Base-by-base conservation (phyloP, 2,329 filamentous ascomycete genomes). In the Raffaelea arxii region DNA sequence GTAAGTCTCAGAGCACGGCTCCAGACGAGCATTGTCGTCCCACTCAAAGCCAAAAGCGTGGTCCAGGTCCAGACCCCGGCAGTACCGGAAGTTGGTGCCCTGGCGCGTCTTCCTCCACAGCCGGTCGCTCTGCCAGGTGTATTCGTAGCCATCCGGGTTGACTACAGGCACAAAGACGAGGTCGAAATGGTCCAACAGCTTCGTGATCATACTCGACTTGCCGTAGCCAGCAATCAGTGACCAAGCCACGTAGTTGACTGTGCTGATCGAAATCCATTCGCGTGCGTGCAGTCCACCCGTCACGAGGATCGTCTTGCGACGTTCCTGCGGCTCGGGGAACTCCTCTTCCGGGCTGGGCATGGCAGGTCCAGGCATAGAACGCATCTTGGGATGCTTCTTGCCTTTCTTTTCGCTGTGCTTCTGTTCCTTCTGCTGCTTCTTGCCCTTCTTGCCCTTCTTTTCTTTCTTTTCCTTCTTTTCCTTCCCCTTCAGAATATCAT, bases 101-200 rank as follows among this genome's bases (percentile, higher is more conserved):
- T 97, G 91, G 42, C 88, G 75, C 48, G 92, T 94, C 67, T 97
- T 98, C 58, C 91, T 84, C 91, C 91, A 98, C 0, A 98, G 71
- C 7, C 92, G 82, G 62, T 98, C 91, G 2, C 79, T 79, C 49
- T 90, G 80, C 91, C 91, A 97, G 1, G 86, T 89, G 64, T 95
- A 96, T 53, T 88, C 83, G 59, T 96, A 94, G 25, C 92, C 92
- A 62, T 98, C 92, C 0, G 91, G 89, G 60, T 98, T 98, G 48
- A 92, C 65, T 0, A 87, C 86, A 1, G 92, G 92, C 22, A 97
- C 75, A 55, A 97, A 84, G 39, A 97, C 73, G 55, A 94, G 81
- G 63, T 97, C 90, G 58, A 91, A 95, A 46, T 84, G 74, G 52
- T 92, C 75, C 4, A 98, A 74, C 9, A 97, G 72, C 50, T 81